phyloP scores from a whole-genome alignment of 2,329 filamentous ascomycete genomes.

The Graphilbum sp. region DNA sequence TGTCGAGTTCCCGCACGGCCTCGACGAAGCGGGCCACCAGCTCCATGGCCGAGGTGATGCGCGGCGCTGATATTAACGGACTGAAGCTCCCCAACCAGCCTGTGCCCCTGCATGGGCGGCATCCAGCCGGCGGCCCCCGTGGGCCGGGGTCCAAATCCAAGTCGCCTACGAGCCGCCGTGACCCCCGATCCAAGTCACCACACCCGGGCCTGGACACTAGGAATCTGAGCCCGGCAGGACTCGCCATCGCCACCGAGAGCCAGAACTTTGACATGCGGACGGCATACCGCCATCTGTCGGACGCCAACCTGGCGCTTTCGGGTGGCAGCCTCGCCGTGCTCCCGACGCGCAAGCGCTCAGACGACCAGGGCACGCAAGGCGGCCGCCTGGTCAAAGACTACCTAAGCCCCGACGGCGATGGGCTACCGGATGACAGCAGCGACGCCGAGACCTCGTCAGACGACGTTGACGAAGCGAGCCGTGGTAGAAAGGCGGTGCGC shows the following conservation, averaged over 20 bases:
- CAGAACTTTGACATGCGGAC: conserved; percentile 49
- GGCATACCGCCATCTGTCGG: conserved; percentile 55
- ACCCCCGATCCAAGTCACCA: conserved; percentile 32
- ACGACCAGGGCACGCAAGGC: conserved; percentile 20
- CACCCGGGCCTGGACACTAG: conserved; percentile 16
- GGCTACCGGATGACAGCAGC: conserved; percentile 48
- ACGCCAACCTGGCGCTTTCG: conserved; percentile 50
- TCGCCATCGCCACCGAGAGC: conserved; percentile 38
- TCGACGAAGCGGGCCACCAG: conserved; percentile 7
- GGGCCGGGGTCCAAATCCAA: conserved; percentile 28
- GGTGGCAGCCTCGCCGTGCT: conserved; percentile 46
- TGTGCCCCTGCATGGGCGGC: conserved; percentile 18
- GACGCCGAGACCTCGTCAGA: conserved; percentile 50
- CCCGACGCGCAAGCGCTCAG: conserved; percentile 30
- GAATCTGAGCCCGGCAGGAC: conserved; percentile 21
- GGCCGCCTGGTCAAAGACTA: conserved; percentile 54
- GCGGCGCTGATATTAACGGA: conserved; percentile 31
- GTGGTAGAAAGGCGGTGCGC: conserved; percentile 40
- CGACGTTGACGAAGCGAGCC: conserved; percentile 39
- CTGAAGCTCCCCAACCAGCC: conserved; percentile 31
- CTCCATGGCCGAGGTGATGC: conserved; percentile 37
- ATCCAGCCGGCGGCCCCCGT: conserved; percentile 18
- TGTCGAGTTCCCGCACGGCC: conserved; percentile 15
- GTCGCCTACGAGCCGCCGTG: conserved; percentile 34
- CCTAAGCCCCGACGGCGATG: conserved; percentile 46